Evolutionary conservation across 2,329 filamentous ascomycete species (phyloP).

Genomic region (Talaromyces sp.): DNA sequence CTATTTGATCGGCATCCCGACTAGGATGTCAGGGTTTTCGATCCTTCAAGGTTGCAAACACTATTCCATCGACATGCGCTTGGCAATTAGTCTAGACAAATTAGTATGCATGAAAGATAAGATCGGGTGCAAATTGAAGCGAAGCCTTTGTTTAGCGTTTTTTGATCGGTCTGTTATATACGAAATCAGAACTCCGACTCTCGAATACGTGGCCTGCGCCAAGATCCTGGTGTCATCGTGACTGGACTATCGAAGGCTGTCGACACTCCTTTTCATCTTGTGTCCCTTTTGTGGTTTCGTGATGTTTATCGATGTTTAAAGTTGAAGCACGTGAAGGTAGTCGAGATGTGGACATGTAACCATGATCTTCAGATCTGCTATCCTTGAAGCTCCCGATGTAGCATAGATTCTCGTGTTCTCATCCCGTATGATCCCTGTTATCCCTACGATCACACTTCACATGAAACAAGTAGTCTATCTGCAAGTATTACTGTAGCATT

Average conservation of each 20-base stretch:
- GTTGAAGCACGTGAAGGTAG: not conserved
- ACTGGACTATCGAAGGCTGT: not conserved
- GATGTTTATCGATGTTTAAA: not conserved
- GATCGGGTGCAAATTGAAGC: not conserved
- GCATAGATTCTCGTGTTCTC: not conserved
- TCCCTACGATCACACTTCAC: not conserved
- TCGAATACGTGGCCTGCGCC: not conserved
- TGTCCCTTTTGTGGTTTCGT: not conserved
- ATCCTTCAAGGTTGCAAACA: not conserved
- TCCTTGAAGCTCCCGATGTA: not conserved
- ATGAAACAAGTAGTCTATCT: not conserved
- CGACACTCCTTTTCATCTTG: not conserved
- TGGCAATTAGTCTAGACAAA: not conserved
- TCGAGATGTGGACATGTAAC: not conserved
- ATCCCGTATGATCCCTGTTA: not conserved
- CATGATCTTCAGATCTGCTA: not conserved
- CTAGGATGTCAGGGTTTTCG: not conserved
- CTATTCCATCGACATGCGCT: not conserved
- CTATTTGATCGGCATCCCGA: slow-evolving; percentile 2
- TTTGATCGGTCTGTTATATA: not conserved
- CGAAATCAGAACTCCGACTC: not conserved
- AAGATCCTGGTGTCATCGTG: not conserved
- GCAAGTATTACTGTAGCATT: not conserved
- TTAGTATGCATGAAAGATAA: not conserved
- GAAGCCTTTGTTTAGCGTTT: not conserved